Evolutionary conservation across 2,329 filamentous ascomycete genomes (phyloP).

Genomic region (Decorospora gaudefroyi): DNA sequence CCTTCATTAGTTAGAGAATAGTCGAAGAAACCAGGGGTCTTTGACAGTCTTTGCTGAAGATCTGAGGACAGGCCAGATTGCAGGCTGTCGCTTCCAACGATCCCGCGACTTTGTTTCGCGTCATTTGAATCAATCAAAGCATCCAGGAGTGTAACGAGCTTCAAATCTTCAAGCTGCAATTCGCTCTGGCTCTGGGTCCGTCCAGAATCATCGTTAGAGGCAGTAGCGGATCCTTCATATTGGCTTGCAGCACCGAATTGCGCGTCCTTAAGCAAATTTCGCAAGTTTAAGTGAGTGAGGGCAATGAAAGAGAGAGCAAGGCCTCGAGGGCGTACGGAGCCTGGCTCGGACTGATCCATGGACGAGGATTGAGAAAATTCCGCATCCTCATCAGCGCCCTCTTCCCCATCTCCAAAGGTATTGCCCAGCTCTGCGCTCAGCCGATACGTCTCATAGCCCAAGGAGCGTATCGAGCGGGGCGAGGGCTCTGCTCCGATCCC

Average conservation of each 20-base stretch:
- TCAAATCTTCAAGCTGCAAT: slow-evolving; percentile 45
- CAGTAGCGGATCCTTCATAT: slow-evolving; percentile 17
- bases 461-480: slow-evolving; percentile 51
- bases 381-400: slow-evolving; percentile 49
- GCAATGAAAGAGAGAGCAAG: slow-evolving; percentile 25
- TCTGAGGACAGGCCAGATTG: slow-evolving; percentile 1
- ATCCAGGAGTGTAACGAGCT: slow-evolving; percentile 42
- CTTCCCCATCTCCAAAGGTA: slow-evolving; percentile 37
- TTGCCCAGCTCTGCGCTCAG: slow-evolving; percentile 38
- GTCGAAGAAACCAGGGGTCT: slow-evolving; percentile 38
- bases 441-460: slow-evolving; percentile 61
- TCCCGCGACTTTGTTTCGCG: slow-evolving; percentile 32
- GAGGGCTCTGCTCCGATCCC: slow-evolving; percentile 63
- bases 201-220: slow-evolving; percentile 21
- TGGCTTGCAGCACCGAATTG: slow-evolving; percentile 13
- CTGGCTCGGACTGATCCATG: slow-evolving; percentile 18
- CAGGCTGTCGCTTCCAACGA: slow-evolving; percentile 9
- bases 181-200: slow-evolving; percentile 35
- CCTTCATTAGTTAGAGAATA: slow-evolving; percentile 30
- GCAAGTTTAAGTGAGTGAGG: slow-evolving; percentile 22
- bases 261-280: too few species aligned
- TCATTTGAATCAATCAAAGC: slow-evolving; percentile 41
- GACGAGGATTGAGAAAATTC: slow-evolving; percentile 15
- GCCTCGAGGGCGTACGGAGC: slow-evolving; percentile 16
- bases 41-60: slow-evolving; percentile 3